A percentile compares a stretch with the other conserved stretches of the same genome.
Conservation (phyloP, 306 rosid species). For the Oxytropis ochrocephala region DNA sequence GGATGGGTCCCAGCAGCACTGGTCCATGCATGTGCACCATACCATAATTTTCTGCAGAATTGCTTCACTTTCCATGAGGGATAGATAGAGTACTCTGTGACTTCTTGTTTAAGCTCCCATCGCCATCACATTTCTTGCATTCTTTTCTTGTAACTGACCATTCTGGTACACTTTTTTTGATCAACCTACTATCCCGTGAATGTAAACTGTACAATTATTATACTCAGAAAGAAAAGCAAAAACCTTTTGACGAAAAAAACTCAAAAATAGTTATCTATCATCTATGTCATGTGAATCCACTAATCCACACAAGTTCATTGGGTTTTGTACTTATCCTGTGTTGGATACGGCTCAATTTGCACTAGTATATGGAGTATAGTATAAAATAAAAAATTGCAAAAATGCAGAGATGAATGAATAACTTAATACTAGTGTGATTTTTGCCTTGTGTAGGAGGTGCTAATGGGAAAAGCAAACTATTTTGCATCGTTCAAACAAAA, state of each 20-base stretch:
- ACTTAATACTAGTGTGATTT: neutral
- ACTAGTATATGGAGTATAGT: too few relatives aligned
- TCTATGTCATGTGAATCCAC: neutral
- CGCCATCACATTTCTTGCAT: constrained; percentile 21
- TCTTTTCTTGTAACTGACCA: constrained; percentile 20
- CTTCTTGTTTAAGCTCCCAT: constrained; percentile 31
- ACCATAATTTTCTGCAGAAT: constrained; percentile 24
- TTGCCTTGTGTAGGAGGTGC: constrained; percentile 59
- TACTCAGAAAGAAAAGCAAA: neutral
- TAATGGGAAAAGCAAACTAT: constrained; percentile 86
- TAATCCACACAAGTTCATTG: constrained; percentile 8
- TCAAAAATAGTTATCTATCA: neutral
- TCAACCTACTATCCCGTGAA: neutral
- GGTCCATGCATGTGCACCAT: constrained; percentile 66
- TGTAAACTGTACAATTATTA: neutral
- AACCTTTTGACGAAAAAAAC: neutral
- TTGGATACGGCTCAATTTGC: neutral
- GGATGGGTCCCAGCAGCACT: constrained; percentile 51
- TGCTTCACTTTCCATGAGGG: constrained; percentile 17
- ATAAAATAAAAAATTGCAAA: neutral
- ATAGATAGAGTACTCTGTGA: constrained; percentile 26
- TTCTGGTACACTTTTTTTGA: neutral
- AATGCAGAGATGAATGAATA: neutral
- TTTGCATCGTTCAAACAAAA: constrained; percentile 75
- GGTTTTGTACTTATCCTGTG: constrained; percentile 17